phyloP scores from a whole-genome alignment of 2,329 filamentous ascomycete species.

The Calonectria honghensis region DNA sequence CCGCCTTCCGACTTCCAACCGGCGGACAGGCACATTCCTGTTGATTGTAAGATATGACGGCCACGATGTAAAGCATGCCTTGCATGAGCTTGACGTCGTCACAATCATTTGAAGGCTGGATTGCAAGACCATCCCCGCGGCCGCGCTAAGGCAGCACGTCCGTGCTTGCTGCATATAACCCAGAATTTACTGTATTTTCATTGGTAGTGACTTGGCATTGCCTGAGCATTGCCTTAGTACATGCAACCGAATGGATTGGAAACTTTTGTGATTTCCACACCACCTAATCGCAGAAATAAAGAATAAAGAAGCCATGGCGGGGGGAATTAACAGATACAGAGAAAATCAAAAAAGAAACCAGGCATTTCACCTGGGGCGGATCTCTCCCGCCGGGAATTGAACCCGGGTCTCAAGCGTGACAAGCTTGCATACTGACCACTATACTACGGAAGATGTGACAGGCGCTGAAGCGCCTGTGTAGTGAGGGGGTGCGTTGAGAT shows the following conservation, averaged over 20 bases:
- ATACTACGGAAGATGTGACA: slow-evolving; percentile 34
- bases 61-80: neutral
- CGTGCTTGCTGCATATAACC: too few relatives aligned
- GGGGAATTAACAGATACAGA: neutral
- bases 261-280: too few relatives aligned
- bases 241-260: too few relatives aligned
- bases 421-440: slow-evolving; percentile 39
- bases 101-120: too few relatives aligned
- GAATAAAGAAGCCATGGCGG: neutral
- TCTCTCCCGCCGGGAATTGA: slow-evolving; percentile 39
- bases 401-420: slow-evolving; percentile 38
- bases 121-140: too few relatives aligned
- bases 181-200: too few relatives aligned
- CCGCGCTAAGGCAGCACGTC: too few relatives aligned
- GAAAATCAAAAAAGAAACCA: neutral
- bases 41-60: neutral
- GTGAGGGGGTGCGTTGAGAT: slow-evolving; percentile 6
- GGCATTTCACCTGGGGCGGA: slow-evolving; percentile 26
- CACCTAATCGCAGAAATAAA: too few relatives aligned
- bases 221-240: too few relatives aligned
- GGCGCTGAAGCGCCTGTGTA: slow-evolving; percentile 21
- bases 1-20: too few relatives aligned
- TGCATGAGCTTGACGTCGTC: neutral
- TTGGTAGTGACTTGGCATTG: too few relatives aligned
- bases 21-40: too few relatives aligned